These are phyloP conservation scores for Phoma herbarum DNA, from an alignment of 2,329 filamentous ascomycete genomes.

Conservation along the genomic window DNA sequence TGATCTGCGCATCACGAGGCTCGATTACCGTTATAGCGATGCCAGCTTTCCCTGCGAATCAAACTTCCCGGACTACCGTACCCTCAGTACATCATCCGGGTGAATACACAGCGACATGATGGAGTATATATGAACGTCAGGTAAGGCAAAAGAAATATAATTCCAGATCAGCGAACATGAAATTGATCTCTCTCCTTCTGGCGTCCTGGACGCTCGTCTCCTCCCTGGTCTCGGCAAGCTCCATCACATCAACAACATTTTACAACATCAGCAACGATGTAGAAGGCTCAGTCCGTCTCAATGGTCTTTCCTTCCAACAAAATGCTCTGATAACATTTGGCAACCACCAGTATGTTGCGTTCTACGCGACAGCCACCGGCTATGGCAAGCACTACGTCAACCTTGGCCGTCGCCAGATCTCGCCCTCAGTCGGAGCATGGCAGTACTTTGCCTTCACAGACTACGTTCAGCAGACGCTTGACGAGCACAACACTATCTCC, in stretches of 20 bases:
- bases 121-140: constrained; percentile 11
- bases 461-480: constrained; percentile 60
- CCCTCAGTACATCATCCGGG: constrained; percentile 3
- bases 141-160: not conserved
- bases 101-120: constrained; percentile 13
- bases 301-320: constrained; percentile 62
- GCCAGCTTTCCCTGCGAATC: constrained; percentile 2
- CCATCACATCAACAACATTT: constrained; percentile 36
- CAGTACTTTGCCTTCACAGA: constrained; percentile 59
- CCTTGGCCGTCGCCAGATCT: constrained; percentile 56
- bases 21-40: constrained; percentile 5
- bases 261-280: constrained; percentile 47
- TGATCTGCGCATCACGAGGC: constrained; percentile 6
- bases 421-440: constrained; percentile 52
- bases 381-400: constrained; percentile 54
- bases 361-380: constrained; percentile 51
- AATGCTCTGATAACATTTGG: constrained; percentile 58
- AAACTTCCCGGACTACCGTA: constrained; percentile 2
- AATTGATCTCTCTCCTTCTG: constrained; percentile 19
- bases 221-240: constrained; percentile 32
- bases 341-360: constrained; percentile 61
- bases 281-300: constrained; percentile 52
- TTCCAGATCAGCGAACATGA: constrained; percentile 25
- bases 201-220: constrained; percentile 23
- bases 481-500: constrained; percentile 64